Evolutionary conservation across 441 rosid species (phyloP).

Genomic region (Capsella rubella): DNA sequence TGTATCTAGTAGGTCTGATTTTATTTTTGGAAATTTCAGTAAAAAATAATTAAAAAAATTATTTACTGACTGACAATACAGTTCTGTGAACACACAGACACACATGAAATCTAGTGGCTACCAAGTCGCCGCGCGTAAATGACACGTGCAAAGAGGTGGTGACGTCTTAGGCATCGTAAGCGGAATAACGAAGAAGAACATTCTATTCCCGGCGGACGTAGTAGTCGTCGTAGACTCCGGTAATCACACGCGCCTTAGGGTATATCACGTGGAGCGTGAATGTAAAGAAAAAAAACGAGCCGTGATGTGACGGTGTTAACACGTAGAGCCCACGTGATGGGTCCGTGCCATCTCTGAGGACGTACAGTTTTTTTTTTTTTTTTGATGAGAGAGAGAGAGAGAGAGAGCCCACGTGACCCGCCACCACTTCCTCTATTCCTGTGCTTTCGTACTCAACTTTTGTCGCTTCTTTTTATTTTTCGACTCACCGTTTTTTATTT

Average conservation of each 20-base stretch:
- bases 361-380: conserved; percentile 22
- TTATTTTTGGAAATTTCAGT: too few relatives aligned
- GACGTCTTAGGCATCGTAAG: conserved; percentile 37
- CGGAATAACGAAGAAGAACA: conserved; percentile 35
- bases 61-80: background rate
- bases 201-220: conserved; percentile 33
- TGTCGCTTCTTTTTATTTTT: conserved; percentile 31
- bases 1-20: background rate
- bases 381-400: too few relatives aligned
- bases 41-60: background rate
- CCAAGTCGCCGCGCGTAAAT: conserved; percentile 34
- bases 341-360: conserved; percentile 44
- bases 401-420: conserved; percentile 53
- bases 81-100: background rate
- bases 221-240: conserved; percentile 23
- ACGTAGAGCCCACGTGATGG: conserved; percentile 51
- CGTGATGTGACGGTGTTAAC: conserved; percentile 37
- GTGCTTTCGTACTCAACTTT: conserved; percentile 33
- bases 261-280: conserved; percentile 12
- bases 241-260: background rate
- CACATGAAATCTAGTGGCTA: background rate
- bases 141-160: conserved; percentile 27
- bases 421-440: conserved; percentile 29
- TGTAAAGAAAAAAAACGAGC: background rate
- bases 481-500: conserved; percentile 21